These are phyloP conservation scores for Meyerozyma carpophila DNA, from an alignment of 1,139 yeast genomes.

Conservation along the genomic window DNA sequence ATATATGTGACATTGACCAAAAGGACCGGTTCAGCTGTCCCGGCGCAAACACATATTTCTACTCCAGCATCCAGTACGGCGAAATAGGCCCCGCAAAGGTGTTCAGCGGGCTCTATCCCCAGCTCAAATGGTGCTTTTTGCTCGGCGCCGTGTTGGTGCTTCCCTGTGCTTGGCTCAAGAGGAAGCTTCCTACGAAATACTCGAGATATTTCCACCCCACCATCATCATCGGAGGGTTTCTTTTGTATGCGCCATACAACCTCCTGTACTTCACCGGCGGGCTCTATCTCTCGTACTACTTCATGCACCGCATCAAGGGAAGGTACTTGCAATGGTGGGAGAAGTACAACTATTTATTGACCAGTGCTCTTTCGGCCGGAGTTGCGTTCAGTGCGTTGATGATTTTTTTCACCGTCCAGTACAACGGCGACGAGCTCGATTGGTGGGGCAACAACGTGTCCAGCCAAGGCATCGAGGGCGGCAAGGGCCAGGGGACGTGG, in stretches of 20 bases:
- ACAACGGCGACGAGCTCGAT: conserved; percentile 9
- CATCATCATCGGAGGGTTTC: conserved; percentile 13
- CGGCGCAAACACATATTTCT: conserved; percentile 26
- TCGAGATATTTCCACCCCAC: conserved; percentile 15
- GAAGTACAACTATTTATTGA: conserved; percentile 16
- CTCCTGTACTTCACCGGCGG: conserved; percentile 14
- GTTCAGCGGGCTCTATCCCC: conserved; percentile 27
- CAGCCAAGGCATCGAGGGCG: conserved; percentile 11
- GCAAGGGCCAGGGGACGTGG: conserved; percentile 23
- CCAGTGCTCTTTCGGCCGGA: conserved; percentile 16
- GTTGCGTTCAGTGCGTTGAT: conserved; percentile 15
- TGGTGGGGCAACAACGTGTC: conserved; percentile 17
- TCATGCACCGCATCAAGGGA: conserved; percentile 14
- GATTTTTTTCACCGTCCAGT: conserved; percentile 16
- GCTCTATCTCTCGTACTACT: conserved; percentile 10
- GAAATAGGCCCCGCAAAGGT: conserved; percentile 33
- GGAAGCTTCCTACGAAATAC: conserved; percentile 10
- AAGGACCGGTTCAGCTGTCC: conserved; percentile 28
- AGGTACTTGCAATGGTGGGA: conserved; percentile 14
- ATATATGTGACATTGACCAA: conserved; percentile 23
- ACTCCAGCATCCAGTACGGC: conserved; percentile 30
- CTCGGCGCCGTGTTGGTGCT: conserved; percentile 25
- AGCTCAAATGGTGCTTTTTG: conserved; percentile 29
- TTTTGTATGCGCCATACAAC: conserved; percentile 14
- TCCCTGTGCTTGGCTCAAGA: conserved; percentile 23